Percentiles rank a stretch among this genome's conserved stretches.
Evolutionary conservation across 73 alveolate genomes (phyloP).

Genomic region (Breviolum minutum): DNA sequence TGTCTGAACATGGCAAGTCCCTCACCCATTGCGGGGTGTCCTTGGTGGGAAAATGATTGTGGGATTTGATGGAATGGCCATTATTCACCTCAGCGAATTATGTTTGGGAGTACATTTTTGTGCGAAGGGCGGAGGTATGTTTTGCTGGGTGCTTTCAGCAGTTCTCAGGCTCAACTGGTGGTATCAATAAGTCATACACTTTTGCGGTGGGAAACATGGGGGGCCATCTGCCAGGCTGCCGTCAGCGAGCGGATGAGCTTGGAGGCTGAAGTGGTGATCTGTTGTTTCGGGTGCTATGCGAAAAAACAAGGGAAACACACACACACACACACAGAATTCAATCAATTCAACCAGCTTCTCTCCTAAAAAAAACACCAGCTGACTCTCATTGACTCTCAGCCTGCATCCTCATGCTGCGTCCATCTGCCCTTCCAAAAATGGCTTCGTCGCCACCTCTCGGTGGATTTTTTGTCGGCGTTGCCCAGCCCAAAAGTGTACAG

Average conservation of each 20-base stretch:
- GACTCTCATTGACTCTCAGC: not conserved
- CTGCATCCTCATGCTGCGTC: conserved; percentile 60
- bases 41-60: not conserved
- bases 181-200: not conserved
- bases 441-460: conserved; percentile 41
- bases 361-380: not conserved
- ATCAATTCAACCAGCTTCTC: not conserved
- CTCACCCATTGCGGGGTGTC: conserved; percentile 51
- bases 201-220: not conserved
- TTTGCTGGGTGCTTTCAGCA: too few species aligned
- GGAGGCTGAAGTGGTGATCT: conserved; percentile 26
- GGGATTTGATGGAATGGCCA: not conserved
- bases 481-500: not conserved
- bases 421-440: conserved; percentile 46
- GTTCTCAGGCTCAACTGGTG: too few species aligned
- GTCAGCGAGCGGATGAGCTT: conserved; percentile 41
- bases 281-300: not conserved
- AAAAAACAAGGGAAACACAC: not conserved
- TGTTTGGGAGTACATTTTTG: not conserved
- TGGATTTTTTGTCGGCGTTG: not conserved
- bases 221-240: not conserved
- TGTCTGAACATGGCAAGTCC: conserved; percentile 40
- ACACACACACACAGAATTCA: not conserved
- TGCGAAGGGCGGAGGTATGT: not conserved
- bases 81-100: not conserved